Evolutionary conservation across 78 protist genomes (phyloP).

Genomic region (Dictyostelium purpureum): DNA sequence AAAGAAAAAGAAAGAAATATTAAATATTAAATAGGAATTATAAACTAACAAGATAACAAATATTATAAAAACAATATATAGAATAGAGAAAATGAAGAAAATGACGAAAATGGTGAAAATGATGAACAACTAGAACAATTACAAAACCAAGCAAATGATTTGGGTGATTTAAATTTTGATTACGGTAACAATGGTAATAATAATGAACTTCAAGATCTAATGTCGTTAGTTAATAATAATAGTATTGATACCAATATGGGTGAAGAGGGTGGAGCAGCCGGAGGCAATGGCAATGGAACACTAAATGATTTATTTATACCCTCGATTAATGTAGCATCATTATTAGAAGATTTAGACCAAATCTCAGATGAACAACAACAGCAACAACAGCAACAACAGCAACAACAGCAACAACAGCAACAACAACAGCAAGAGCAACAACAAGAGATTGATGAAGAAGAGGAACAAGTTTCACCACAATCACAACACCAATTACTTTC

Average conservation of each 20-base stretch:
- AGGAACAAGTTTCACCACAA: background rate
- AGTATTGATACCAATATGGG: background rate
- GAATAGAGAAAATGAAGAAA: background rate
- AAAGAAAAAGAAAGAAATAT: background rate
- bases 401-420: background rate
- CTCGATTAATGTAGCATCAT: background rate
- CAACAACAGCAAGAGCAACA: background rate
- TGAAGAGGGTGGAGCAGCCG: background rate
- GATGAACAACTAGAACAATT: conserved; percentile 26
- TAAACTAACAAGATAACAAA: too few species aligned
- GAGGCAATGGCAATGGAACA: background rate
- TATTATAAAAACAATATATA: too few species aligned
- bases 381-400: background rate
- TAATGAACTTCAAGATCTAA: background rate
- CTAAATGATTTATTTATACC: conserved; percentile 6
- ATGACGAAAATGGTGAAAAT: background rate
- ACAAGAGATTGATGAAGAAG: background rate
- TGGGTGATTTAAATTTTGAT: conserved; percentile 17
- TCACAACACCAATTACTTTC: background rate
- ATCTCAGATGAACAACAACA: background rate
- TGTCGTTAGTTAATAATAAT: background rate
- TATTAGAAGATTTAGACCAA: conserved; percentile 2
- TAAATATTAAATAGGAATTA: background rate
- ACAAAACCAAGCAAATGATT: conserved; percentile 3
- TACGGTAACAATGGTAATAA: background rate